Evolutionary conservation across 495 filamentous ascomycete species (phyloP), one percentile per base, ranked within the genome.

Genomic region (Lindgomyces ingoldianus): DNA sequence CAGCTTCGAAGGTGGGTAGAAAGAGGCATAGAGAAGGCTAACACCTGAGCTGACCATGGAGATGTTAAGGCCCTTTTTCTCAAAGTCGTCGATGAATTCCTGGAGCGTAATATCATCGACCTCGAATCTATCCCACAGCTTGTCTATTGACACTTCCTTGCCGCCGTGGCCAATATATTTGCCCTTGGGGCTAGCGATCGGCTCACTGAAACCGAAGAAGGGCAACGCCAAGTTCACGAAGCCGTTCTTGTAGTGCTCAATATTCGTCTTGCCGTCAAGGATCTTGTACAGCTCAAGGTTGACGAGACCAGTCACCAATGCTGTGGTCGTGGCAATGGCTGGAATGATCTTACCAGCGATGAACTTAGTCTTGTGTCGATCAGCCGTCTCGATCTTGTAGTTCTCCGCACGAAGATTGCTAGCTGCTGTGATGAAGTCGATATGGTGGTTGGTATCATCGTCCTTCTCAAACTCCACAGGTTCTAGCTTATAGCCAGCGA

Each of bases 311-410:
- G 95, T 98, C 41, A 97, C 93, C 22, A 99, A 81, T 11, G 95
- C 93, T 19, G 95, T 99, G 12, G 95, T 96, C 14, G 94, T 98
- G 57, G 92, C 95, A 77, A 99, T 99, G 45, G 95, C 95, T 30
- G 95, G 95, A 69, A 99, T 98, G 69, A 99, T 99, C 83, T 98
- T 99, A 73, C 95, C 95, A 24, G 95, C 95, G 77, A 99, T 98
- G 77, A 98, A 97, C 79, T 99, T 99, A 58, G 93, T 99, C 84
- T 92, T 92, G 82, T 97, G 95, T 55, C 90, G 84, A 72, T 99
- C 92, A 0, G 95, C 93, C 63, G 86, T 84, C 64, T 89, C 83
- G 68, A 99, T 99, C 59, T 90, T 91, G 82, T 99, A 99, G 76
- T 99, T 99, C 72, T 96, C 89, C 6, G 95, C 95, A 51, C 95